These are phyloP conservation scores for Acanthamoeba castellanii DNA, from an alignment of 208 protist genomes.

Conservation along the genomic window DNA sequence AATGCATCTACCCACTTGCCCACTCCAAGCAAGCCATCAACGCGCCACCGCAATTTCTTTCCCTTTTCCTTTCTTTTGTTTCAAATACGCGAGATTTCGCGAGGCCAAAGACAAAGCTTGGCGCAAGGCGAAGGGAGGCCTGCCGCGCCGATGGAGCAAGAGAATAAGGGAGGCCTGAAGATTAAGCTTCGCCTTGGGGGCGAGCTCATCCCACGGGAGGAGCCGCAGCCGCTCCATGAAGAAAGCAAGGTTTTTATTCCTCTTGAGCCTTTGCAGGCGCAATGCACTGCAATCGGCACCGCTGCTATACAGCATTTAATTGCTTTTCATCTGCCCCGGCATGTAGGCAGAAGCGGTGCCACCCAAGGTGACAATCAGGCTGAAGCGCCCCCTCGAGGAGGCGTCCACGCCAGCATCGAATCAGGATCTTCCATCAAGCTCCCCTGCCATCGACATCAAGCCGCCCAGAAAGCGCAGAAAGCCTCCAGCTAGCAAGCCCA, in stretches of 20 bases:
- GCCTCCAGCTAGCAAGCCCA: not conserved
- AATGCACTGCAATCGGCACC: too few relatives aligned
- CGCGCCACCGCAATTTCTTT: not conserved
- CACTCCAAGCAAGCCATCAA: not conserved
- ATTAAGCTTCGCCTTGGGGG: constrained; percentile 21
- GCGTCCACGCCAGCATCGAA: not conserved
- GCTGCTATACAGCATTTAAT: too few relatives aligned
- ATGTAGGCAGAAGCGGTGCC: not conserved
- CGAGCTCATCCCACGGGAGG: not conserved
- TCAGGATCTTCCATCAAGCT: not conserved
- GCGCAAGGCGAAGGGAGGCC: not conserved
- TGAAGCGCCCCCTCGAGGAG: not conserved
- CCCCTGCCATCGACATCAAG: not conserved
- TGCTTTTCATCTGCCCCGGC: too few relatives aligned
- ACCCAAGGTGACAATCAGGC: not conserved
- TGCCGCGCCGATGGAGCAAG: not conserved
- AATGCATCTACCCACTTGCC: too few relatives aligned
- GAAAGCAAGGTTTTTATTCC: too few relatives aligned
- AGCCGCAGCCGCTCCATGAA: not conserved
- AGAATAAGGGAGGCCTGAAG: not conserved
- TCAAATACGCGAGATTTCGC: too few relatives aligned
- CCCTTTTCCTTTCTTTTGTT: not conserved
- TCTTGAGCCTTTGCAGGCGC: not conserved
- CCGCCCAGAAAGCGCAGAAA: not conserved
- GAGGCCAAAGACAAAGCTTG: too few relatives aligned